These are phyloP conservation scores for Tulasnella sp. DNA, from an alignment of 768 basidiomycete species.

Conservation along the genomic window DNA sequence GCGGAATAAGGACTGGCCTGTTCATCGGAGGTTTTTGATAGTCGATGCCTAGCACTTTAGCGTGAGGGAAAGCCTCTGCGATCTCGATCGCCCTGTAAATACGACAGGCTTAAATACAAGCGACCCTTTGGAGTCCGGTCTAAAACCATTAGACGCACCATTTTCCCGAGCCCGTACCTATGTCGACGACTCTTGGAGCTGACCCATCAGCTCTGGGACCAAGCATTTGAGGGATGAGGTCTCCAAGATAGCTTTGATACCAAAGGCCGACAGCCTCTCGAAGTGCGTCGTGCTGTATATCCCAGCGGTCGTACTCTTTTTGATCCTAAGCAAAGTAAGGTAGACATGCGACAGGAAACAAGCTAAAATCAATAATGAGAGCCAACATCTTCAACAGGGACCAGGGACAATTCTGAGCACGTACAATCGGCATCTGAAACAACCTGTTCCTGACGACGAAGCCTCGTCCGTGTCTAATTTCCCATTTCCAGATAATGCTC, in stretches of 20 bases:
- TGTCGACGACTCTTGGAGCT: not conserved
- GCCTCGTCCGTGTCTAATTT: not conserved
- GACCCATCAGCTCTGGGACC: not conserved
- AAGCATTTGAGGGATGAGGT: not conserved
- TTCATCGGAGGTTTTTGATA: not conserved
- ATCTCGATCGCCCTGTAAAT: slow-evolving; percentile 15
- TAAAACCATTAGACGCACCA: not conserved
- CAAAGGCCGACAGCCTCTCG: not conserved
- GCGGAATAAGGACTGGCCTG: not conserved
- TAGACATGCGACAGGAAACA: not conserved
- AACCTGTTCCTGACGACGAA: not conserved
- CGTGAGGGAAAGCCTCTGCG: not conserved
- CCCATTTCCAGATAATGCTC: not conserved
- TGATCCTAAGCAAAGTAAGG: not conserved
- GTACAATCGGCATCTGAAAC: not conserved
- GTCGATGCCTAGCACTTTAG: slow-evolving; percentile 9
- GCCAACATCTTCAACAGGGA: too few species aligned
- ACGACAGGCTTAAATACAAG: not conserved
- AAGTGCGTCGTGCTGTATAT: not conserved
- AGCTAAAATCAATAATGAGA: not conserved
- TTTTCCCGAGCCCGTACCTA: not conserved
- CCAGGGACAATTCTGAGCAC: not conserved
- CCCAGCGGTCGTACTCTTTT: not conserved
- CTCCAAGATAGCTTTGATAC: not conserved
- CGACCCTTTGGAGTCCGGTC: not conserved